Conservation (phyloP, 176 grass and related monocot genomes). For the bread wheat (Triticum aestivum) region DNA sequence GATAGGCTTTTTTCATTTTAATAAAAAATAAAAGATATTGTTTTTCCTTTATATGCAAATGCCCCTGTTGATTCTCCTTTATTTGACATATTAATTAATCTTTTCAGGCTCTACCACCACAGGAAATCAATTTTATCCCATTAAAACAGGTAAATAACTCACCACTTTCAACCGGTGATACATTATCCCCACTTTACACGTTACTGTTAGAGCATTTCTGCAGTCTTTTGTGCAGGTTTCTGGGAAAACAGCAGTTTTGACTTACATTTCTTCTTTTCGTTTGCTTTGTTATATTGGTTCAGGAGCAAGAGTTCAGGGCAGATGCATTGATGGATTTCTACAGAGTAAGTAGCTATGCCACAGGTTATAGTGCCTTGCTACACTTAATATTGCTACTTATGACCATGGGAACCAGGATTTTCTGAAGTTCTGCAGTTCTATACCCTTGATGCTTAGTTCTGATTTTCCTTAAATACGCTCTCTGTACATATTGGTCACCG, state of each 20-base stretch:
- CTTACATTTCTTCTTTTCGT: constrained; percentile 20
- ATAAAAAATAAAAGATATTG: background rate
- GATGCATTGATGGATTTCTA: constrained; percentile 85
- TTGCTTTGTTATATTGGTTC: constrained; percentile 37
- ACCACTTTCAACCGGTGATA: constrained; percentile 8
- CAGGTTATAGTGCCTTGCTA: background rate
- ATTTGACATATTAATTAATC: constrained; percentile 36
- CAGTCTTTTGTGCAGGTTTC: constrained; percentile 17
- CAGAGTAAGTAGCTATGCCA: constrained; percentile 49
- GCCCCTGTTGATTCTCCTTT: constrained; percentile 15
- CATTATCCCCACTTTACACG: constrained; percentile 1
- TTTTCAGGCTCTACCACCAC: constrained; percentile 64
- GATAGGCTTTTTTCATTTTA: background rate
- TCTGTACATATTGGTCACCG: constrained; percentile 19
- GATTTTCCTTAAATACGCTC: constrained; percentile 2
- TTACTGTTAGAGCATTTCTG: background rate
- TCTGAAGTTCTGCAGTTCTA: constrained; percentile 17
- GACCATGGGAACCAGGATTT: background rate
- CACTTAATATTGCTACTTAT: background rate
- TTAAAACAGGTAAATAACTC: constrained; percentile 70
- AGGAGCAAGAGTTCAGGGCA: constrained; percentile 72
- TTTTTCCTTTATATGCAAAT: background rate
- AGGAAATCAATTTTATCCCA: constrained; percentile 83
- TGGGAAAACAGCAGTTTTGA: background rate
- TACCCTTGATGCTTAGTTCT: background rate